These are phyloP conservation scores for Coelastrella sp. DNA, from an alignment of 139 green algal genomes.

Conservation along the genomic window DNA sequence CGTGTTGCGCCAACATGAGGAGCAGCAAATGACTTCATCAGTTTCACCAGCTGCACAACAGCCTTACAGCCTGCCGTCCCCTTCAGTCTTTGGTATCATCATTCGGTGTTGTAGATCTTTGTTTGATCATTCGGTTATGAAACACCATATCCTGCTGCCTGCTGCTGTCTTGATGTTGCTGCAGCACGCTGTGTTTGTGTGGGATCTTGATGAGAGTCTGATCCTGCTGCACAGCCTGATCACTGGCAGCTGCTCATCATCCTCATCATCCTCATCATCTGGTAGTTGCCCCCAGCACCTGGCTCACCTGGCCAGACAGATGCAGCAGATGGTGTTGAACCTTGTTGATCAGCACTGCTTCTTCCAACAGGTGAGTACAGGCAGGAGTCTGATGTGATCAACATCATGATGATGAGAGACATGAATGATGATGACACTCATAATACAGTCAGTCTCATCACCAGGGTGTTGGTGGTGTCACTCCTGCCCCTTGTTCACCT, in stretches of 20 bases:
- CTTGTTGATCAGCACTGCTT: conserved; percentile 55
- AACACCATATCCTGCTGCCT: background rate
- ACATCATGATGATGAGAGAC: too few species aligned
- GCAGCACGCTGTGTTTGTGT: conserved; percentile 54
- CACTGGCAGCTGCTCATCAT: conserved; percentile 44
- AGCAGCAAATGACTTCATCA: too few species aligned
- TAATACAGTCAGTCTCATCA: too few species aligned
- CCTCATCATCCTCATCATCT: too few species aligned
- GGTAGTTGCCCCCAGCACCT: background rate
- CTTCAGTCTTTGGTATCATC: background rate
- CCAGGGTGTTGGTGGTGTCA: too few species aligned
- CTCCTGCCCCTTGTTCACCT: too few species aligned
- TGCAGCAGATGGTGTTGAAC: conserved; percentile 54
- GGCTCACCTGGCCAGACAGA: conserved; percentile 27
- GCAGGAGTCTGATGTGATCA: too few species aligned
- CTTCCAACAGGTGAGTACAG: conserved; percentile 60
- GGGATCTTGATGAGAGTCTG: conserved; percentile 69
- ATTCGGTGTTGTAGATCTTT: background rate
- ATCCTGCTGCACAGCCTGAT: conserved; percentile 63
- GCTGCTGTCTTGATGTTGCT: background rate
- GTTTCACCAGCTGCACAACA: too few species aligned
- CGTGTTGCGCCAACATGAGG: too few species aligned
- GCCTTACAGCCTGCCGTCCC: too few species aligned
- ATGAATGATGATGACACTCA: too few species aligned
- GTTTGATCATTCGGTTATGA: background rate